A percentile compares a stretch with the other conserved stretches of the same genome.
Conservation (phyloP, 371 early-diverging fungal genomes). For the Rhizomucor pusillus region DNA sequence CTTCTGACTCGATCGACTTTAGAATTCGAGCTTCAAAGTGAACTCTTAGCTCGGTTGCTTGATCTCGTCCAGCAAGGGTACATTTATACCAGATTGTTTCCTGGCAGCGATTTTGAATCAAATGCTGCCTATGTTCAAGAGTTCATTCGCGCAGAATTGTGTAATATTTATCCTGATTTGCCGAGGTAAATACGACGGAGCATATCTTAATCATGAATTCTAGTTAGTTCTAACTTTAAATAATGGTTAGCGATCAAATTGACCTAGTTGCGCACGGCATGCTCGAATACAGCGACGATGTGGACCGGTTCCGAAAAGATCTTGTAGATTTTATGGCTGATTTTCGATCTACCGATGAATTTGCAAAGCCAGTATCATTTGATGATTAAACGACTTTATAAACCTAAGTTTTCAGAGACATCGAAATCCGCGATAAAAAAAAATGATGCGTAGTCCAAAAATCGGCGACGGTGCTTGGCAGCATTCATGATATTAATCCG, state of each 20-base stretch:
- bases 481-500: too few relatives aligned
- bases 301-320: slow-evolving; percentile 78
- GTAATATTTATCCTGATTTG: slow-evolving; percentile 84
- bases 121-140: slow-evolving; percentile 77
- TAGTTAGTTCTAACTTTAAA: neutral
- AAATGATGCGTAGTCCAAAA: too few relatives aligned
- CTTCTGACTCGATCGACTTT: slow-evolving; percentile 1
- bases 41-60: slow-evolving; percentile 85
- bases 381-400: too few relatives aligned
- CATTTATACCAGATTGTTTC: slow-evolving; percentile 77
- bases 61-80: slow-evolving; percentile 77
- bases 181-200: slow-evolving; percentile 52
- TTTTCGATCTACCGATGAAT: slow-evolving; percentile 19
- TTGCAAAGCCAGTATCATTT: neutral
- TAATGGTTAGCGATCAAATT: slow-evolving; percentile 66
- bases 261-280: slow-evolving; percentile 82
- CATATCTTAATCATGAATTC: neutral
- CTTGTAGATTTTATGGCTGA: slow-evolving; percentile 92
- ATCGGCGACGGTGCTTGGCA: too few relatives aligned
- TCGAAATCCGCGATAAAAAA: too few relatives aligned
- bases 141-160: slow-evolving; percentile 72
- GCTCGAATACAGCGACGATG: slow-evolving; percentile 77
- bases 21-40: slow-evolving; percentile 88
- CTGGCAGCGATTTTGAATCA: slow-evolving; percentile 70
- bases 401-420: too few relatives aligned